These are phyloP conservation scores for Inonotus hispidus DNA, from an alignment of 1,284 basidiomycete species.

Conservation along the genomic window DNA sequence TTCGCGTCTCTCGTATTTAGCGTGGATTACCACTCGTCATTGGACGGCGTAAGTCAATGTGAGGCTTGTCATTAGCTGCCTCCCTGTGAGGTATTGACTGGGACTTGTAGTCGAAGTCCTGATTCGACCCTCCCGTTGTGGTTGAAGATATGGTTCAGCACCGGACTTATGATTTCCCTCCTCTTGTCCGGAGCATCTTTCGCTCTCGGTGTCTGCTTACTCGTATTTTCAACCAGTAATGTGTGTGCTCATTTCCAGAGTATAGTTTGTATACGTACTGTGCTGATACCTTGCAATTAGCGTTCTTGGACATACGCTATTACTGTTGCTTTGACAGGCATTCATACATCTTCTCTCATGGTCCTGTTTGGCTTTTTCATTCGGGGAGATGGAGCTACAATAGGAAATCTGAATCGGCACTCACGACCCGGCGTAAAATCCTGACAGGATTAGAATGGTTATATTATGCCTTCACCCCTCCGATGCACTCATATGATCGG, in stretches of 20 bases:
- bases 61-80: no score
- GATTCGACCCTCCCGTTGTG: background rate
- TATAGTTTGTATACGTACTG: background rate
- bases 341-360: no score
- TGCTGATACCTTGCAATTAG: no score
- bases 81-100: background rate
- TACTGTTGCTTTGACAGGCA: no score
- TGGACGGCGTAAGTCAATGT: background rate
- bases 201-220: background rate
- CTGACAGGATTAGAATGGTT: no score
- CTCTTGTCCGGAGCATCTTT: constrained; percentile 3
- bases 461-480: no score
- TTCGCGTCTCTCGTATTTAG: constrained; percentile 10
- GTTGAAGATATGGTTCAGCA: background rate
- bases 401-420: no score
- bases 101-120: background rate
- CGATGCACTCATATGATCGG: no score
- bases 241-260: background rate
- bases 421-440: no score
- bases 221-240: background rate
- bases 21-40: background rate
- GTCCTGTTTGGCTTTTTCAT: no score
- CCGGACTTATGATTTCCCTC: background rate
- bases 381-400: no score
- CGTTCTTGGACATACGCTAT: no score